These are phyloP conservation scores for Calonectria naviculata DNA, from an alignment of 2,329 filamentous ascomycete species.

Conservation along the genomic window DNA sequence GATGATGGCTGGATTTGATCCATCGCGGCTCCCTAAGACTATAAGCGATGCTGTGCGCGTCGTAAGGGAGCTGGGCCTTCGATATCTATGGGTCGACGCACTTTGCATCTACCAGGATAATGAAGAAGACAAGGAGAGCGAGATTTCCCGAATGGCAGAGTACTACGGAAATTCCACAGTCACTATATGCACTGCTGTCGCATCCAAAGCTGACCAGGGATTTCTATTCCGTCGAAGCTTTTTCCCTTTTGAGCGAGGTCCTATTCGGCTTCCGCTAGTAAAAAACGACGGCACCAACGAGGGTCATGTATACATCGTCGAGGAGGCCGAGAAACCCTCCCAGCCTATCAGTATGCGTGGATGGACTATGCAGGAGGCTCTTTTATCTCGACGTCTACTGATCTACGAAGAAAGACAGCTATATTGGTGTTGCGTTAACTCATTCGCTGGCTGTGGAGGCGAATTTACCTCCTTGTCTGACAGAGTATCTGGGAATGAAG, in stretches of 20 bases:
- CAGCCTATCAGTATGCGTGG: conserved; percentile 10
- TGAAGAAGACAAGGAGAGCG: conserved; percentile 5
- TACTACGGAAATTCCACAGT: conserved; percentile 12
- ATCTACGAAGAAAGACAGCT: conserved; percentile 2
- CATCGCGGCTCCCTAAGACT: neutral
- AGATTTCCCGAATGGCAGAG: conserved; percentile 28
- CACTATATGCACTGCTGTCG: conserved; percentile 7
- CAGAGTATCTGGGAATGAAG: neutral
- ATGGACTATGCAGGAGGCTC: conserved; percentile 23
- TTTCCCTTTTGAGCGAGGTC: neutral
- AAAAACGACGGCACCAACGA: neutral
- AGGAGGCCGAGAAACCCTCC: neutral
- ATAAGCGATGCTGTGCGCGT: conserved; percentile 3
- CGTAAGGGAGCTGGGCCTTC: neutral
- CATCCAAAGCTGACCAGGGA: neutral
- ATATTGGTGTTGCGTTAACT: conserved; percentile 11
- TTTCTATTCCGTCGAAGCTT: neutral
- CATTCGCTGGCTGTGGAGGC: conserved; percentile 7
- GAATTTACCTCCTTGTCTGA: neutral
- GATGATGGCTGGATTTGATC: neutral
- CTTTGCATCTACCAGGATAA: conserved; percentile 32
- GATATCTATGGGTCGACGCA: conserved; percentile 34
- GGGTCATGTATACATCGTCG: neutral
- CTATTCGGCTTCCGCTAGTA: neutral
- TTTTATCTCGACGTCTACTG: conserved; percentile 18